Percentiles rank a stretch among this genome's conserved stretches.
phyloP scores from a whole-genome alignment of 495 filamentous ascomycete species.

The Penicillium roqueforti region DNA sequence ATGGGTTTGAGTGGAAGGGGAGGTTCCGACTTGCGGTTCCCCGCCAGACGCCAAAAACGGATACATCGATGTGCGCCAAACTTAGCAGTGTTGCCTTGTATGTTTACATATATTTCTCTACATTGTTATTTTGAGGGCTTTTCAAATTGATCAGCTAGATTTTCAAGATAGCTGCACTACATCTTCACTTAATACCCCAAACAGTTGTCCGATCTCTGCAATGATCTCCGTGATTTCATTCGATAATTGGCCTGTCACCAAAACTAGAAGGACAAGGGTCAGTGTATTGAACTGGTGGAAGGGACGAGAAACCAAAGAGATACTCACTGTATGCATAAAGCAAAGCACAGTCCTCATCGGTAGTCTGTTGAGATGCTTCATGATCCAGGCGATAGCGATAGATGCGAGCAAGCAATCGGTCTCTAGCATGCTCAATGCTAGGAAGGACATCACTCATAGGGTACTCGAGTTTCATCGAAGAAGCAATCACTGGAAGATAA shows the following conservation, averaged over 20 bases:
- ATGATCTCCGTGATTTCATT: conserved; percentile 48
- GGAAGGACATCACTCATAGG: conserved; percentile 85
- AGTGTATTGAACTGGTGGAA: neutral
- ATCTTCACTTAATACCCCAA: conserved; percentile 74
- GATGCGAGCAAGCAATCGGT: conserved; percentile 83
- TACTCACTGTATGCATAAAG: conserved; percentile 68
- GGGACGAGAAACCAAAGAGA: neutral
- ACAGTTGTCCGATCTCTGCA: conserved; percentile 51
- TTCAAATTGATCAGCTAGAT: neutral
- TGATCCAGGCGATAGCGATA: conserved; percentile 75
- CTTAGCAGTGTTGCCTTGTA: neutral
- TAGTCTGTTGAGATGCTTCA: conserved; percentile 47
- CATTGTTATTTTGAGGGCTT: neutral
- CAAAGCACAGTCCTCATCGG: conserved; percentile 65
- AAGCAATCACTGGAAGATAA: conserved; percentile 65
- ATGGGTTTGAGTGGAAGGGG: conserved; percentile 27
- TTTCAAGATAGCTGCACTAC: conserved; percentile 52
- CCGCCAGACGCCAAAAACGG: conserved; percentile 30
- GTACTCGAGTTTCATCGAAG: conserved; percentile 88
- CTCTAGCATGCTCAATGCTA: conserved; percentile 71
- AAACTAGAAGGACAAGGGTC: conserved; percentile 27
- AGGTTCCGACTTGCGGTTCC: conserved; percentile 23
- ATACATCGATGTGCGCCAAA: conserved; percentile 16
- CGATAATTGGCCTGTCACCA: conserved; percentile 52
- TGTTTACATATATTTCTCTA: neutral